phyloP scores from a whole-genome alignment of 2,329 filamentous ascomycete species.

The Aspergillus glaucus region DNA sequence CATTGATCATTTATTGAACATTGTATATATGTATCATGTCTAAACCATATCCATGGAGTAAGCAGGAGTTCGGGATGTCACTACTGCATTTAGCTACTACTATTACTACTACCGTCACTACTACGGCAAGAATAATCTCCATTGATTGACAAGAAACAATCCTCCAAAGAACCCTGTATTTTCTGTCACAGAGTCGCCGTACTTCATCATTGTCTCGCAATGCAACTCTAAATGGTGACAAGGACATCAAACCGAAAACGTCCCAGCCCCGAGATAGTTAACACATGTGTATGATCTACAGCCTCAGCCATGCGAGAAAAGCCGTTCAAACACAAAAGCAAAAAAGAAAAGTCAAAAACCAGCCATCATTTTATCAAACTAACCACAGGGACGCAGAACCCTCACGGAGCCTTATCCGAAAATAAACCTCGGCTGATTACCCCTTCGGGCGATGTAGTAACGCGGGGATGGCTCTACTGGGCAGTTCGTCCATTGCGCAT shows the following conservation, averaged over 20 bases:
- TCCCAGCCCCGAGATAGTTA: no score
- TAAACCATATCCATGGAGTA: not conserved
- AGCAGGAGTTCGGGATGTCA: not conserved
- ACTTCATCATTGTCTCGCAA: no score
- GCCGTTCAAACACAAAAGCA: not conserved
- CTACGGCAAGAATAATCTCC: not conserved
- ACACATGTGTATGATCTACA: no score
- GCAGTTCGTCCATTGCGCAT: not conserved
- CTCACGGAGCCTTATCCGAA: slow-evolving; percentile 7
- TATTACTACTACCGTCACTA: not conserved
- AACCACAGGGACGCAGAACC: not conserved
- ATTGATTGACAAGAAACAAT: no score
- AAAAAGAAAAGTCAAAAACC: not conserved
- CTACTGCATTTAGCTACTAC: no score
- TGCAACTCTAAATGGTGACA: no score
- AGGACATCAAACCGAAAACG: no score
- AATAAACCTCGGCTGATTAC: slow-evolving; percentile 11
- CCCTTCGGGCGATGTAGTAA: not conserved
- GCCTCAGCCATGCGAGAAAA: no score
- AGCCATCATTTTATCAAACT: not conserved
- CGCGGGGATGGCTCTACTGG: slow-evolving; percentile 3
- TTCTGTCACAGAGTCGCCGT: no score
- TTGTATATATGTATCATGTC: not conserved
- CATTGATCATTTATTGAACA: not conserved
- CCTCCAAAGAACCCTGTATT: no score